These are phyloP conservation scores for Hirschfeldia incana DNA, from an alignment of 345 rosid genomes.

Conservation along the genomic window DNA sequence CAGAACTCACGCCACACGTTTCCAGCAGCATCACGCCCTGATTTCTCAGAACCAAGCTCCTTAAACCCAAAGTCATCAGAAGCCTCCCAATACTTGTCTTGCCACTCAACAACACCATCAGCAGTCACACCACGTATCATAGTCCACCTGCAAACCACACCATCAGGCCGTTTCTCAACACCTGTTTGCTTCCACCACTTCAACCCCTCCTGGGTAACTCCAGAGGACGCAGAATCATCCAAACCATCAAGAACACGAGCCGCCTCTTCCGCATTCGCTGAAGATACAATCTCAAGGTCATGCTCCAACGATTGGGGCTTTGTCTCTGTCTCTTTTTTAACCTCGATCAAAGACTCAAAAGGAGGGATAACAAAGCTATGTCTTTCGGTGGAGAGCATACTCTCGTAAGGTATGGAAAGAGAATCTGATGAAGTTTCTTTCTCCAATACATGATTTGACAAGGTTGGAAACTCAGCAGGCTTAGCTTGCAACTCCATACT, in stretches of 20 bases:
- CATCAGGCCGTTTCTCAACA: conserved; percentile 55
- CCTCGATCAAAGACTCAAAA: not conserved
- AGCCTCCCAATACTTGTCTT: conserved; percentile 98
- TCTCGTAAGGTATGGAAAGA: not conserved
- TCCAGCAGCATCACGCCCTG: conserved; percentile 82
- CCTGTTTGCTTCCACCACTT: not conserved
- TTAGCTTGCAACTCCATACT: not conserved
- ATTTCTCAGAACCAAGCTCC: conserved; percentile 97
- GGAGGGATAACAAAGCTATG: not conserved
- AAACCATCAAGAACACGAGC: not conserved
- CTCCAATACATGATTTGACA: not conserved
- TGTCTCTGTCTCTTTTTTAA: not conserved
- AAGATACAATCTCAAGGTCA: not conserved
- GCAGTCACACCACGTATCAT: conserved; percentile 83
- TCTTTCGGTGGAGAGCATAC: not conserved
- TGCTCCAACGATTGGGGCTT: not conserved
- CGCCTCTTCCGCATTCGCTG: not conserved
- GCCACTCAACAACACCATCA: conserved; percentile 82
- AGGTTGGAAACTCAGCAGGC: not conserved
- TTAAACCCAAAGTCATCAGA: conserved; percentile 82
- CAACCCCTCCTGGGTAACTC: not conserved
- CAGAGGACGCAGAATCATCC: not conserved
- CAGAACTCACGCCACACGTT: conserved; percentile 90
- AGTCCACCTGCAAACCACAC: conserved; percentile 90
- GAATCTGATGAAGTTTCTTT: not conserved